Base-by-base conservation (phyloP, 2,329 filamentous ascomycete genomes). In the Chaetomium strumarium region DNA sequence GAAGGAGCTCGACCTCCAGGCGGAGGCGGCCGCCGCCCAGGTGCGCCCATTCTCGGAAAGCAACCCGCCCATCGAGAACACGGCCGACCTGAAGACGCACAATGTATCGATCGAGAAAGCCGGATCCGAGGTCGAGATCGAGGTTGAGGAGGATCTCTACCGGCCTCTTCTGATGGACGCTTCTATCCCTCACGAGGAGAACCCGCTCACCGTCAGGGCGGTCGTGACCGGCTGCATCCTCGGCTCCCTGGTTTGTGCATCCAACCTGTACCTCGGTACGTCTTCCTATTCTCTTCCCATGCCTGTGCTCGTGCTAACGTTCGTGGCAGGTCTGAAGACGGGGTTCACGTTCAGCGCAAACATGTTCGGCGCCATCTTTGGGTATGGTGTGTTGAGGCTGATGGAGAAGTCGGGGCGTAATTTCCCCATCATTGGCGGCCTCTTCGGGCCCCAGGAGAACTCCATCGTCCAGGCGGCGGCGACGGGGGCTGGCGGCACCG, bases 361-460 rank as follows among this genome's bases (percentile, higher is more conserved):
- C 52, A 69, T 75, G 61, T 73, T 74, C 49, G 72, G 72, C 7
- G 74, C 77, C 45, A 79, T 81, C 56, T 74, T 79, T 53, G 78
- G 78, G 52, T 81, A 79, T 52, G 77, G 75, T 19, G 72, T 81
- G 49, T 66, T 80, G 60, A 80, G 78, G 62, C 68, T 73, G 30
- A 65, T 70, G 44, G 72, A 72, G 30, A 71, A 75, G 52, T 66
- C 68, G 11, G 58, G 46, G 14, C 66, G 68, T 40, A 71, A 70
- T 14, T 68, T 78, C 53, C 77, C 76, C 6, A 72, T 80, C 44
- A 67, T 81, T 12, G 78, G 78, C 39, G 77, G 77, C 12, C 64
- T 65, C 50, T 81, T 81, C 52, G 78, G 78, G 1, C 78, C 78
- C 31, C 75, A 78, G 62, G 78, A 81, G 66, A 81, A 81, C 68